Percentiles rank a stretch among this genome's conserved stretches.
phyloP scores from a whole-genome alignment of 139 green algal genomes.

The Closterium sp. region DNA sequence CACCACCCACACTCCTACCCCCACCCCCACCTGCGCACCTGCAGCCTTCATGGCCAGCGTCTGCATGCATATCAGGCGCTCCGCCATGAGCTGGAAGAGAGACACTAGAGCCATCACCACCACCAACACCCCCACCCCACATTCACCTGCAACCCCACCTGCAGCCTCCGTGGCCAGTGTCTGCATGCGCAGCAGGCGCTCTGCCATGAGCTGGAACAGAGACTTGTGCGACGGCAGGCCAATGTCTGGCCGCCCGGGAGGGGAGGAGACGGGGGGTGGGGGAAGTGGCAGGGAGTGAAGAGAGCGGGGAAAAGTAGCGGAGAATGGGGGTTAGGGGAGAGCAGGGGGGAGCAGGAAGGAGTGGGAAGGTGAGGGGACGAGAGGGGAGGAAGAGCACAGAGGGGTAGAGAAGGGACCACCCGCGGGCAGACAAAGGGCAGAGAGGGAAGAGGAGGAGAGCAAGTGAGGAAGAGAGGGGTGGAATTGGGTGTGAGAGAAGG shows the following conservation, averaged over 20 bases:
- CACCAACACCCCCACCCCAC: not conserved
- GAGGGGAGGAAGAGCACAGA: not conserved
- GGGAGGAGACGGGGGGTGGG: not conserved
- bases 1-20: not conserved
- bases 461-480: not conserved
- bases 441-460: not conserved
- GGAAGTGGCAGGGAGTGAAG: not conserved
- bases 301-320: not conserved
- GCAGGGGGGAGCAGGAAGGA: not conserved
- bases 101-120: conserved; percentile 32
- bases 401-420: too few species aligned
- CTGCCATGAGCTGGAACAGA: conserved; percentile 88
- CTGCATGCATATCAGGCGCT: conserved; percentile 78
- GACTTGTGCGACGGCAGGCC: conserved; percentile 84
- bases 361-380: not conserved
- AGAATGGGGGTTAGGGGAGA: not conserved
- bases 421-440: too few species aligned
- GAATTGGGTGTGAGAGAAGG: not conserved
- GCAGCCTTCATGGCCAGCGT: not conserved
- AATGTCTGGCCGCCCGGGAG: conserved; percentile 67
- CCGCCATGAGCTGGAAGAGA: conserved; percentile 88
- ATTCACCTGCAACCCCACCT: not conserved
- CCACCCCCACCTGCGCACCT: not conserved
- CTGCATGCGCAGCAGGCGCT: conserved; percentile 79
- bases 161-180: not conserved